phyloP scores from a whole-genome alignment of 306 rosid species.

The Acmispon strigosus region DNA sequence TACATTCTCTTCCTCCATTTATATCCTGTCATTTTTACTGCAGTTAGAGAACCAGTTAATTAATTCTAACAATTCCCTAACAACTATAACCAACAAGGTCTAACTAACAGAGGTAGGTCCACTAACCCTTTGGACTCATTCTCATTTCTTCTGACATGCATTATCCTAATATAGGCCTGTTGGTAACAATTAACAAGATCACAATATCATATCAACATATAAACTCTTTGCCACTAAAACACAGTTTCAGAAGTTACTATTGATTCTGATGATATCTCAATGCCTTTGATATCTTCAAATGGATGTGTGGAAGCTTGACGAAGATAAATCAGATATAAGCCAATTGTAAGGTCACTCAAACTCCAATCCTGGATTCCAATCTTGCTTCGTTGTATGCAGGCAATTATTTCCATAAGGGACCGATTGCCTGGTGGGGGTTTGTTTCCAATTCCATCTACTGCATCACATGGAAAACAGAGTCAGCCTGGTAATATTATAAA shows the following conservation, averaged over 20 bases:
- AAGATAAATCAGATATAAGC: slow-evolving; percentile 83
- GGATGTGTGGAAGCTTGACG: slow-evolving; percentile 73
- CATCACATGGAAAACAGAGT: slow-evolving; percentile 19
- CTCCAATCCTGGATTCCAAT: slow-evolving; percentile 90
- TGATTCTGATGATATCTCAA: slow-evolving; percentile 62
- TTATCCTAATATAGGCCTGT: too few species aligned
- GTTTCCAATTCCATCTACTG: slow-evolving; percentile 50
- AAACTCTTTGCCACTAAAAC: slow-evolving; percentile 13
- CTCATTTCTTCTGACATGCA: too few species aligned
- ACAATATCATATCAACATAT: slow-evolving; percentile 8
- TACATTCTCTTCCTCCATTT: too few species aligned
- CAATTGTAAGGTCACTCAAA: slow-evolving; percentile 89
- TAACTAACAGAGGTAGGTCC: too few species aligned
- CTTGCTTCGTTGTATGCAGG: slow-evolving; percentile 73
- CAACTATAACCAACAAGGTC: too few species aligned
- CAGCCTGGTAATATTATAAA: slow-evolving; percentile 9
- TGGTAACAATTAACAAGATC: background rate
- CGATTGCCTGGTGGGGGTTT: slow-evolving; percentile 49
- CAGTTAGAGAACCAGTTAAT: too few species aligned
- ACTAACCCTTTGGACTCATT: too few species aligned
- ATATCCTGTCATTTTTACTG: too few species aligned
- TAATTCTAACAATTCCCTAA: too few species aligned
- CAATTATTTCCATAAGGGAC: slow-evolving; percentile 70
- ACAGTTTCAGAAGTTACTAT: slow-evolving; percentile 46
- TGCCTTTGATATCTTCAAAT: slow-evolving; percentile 60